phyloP scores from a whole-genome alignment of 2,329 filamentous ascomycete species.

The Simplicillium aogashimaense region DNA sequence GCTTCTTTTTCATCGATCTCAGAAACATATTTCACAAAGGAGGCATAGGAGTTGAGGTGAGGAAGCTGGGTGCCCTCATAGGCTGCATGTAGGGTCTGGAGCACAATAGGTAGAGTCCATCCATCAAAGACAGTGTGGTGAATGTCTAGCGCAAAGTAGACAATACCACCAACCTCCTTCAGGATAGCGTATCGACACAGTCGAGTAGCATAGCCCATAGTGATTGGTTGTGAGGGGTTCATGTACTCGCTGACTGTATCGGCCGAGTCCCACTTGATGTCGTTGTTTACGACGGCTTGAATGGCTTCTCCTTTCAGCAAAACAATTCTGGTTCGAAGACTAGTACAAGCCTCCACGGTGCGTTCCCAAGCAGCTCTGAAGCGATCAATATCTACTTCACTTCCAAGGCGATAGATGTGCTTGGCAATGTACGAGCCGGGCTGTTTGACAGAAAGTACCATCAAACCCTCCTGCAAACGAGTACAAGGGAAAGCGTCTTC shows the following conservation, averaged over 20 bases:
- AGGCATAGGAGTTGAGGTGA: constrained; percentile 13
- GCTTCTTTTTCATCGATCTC: background rate
- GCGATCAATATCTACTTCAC: constrained; percentile 8
- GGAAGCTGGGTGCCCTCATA: constrained; percentile 4
- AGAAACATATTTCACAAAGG: constrained; percentile 21
- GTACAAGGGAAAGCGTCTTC: constrained; percentile 8
- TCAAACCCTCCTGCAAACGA: constrained; percentile 15
- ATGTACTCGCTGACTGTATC: background rate
- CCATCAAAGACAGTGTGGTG: constrained; percentile 14
- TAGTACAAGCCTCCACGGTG: constrained; percentile 3
- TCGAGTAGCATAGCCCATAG: background rate
- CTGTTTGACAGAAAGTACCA: constrained; percentile 19
- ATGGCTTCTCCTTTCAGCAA: constrained; percentile 3
- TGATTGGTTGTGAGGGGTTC: background rate
- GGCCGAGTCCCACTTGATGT: constrained; percentile 1
- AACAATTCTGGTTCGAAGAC: constrained; percentile 7
- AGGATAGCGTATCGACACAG: background rate
- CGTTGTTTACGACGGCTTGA: constrained; percentile 5
- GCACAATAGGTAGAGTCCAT: constrained; percentile 4
- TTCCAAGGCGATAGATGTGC: constrained; percentile 11
- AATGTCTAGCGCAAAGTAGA: constrained; percentile 1
- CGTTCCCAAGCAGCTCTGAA: constrained; percentile 17
- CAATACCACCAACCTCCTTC: background rate
- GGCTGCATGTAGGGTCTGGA: constrained; percentile 2
- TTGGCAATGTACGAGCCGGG: constrained; percentile 21